A percentile compares a stretch with the other conserved stretches of the same genome.
These are phyloP conservation scores for Cyanidium caldarium DNA, from an alignment of 23 red algal genomes.

Conservation along the genomic window DNA sequence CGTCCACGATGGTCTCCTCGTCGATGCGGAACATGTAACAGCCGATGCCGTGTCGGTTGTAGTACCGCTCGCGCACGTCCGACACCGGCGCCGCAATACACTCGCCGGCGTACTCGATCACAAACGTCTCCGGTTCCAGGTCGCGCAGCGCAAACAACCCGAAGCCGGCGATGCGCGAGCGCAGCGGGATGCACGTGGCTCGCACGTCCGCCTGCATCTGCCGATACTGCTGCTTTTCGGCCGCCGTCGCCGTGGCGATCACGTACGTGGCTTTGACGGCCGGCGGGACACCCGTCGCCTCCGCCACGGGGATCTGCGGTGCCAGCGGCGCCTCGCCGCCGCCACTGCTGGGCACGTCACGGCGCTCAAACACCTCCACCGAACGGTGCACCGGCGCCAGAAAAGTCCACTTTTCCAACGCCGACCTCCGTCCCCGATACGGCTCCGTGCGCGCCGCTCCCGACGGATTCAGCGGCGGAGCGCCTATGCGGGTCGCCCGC, in stretches of 20 bases:
- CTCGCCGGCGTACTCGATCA: conserved; percentile 95
- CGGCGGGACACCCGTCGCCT: neutral
- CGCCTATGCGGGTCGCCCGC: neutral
- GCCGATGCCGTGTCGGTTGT: conserved; percentile 44
- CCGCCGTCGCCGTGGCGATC: neutral
- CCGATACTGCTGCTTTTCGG: neutral
- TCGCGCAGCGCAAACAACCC: conserved; percentile 55
- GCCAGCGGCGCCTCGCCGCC: neutral
- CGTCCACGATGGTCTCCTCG: conserved; percentile 61
- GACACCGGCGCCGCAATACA: conserved; percentile 46
- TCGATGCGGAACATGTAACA: conserved; percentile 92
- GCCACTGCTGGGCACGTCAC: neutral
- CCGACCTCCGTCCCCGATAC: neutral
- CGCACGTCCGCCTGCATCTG: neutral
- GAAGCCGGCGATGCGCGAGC: conserved; percentile 59
- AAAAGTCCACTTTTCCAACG: neutral
- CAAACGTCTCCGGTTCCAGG: conserved; percentile 44
- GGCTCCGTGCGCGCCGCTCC: neutral
- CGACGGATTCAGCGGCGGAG: neutral
- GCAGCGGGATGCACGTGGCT: conserved; percentile 1
- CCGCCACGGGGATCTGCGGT: neutral
- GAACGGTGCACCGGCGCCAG: neutral
- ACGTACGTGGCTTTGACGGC: neutral
- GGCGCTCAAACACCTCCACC: neutral
- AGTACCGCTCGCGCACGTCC: conserved; percentile 57